Evolutionary conservation across 2,329 filamentous ascomycete genomes (phyloP).

Genomic region (Westerdykella ornata): DNA sequence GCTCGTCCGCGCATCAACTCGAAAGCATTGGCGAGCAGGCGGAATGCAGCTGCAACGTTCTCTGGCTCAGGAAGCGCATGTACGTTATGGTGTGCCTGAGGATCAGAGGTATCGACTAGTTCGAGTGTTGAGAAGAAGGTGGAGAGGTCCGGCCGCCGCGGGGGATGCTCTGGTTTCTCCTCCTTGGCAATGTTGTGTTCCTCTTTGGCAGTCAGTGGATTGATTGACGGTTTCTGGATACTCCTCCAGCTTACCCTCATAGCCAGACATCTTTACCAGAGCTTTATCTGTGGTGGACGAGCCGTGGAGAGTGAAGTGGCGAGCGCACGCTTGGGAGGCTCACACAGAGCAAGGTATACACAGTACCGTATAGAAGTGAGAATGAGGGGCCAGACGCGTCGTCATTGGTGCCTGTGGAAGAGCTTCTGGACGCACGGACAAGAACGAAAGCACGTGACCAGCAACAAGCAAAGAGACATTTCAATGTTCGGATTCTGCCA

Average conservation of each 20-base stretch:
- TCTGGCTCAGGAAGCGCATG: conserved; percentile 55
- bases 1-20: conserved; percentile 49
- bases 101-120: conserved; percentile 49
- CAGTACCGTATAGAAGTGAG: too few relatives aligned
- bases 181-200: conserved; percentile 44
- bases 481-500: too few relatives aligned
- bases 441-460: too few relatives aligned
- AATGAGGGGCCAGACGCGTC: conserved; percentile 3
- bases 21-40: conserved; percentile 55
- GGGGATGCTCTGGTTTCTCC: conserved; percentile 32
- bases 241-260: neutral
- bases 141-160: conserved; percentile 56
- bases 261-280: too few relatives aligned
- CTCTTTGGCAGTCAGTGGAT: conserved; percentile 26
- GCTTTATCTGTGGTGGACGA: too few relatives aligned
- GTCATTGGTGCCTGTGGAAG: conserved; percentile 7
- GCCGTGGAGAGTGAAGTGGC: too few relatives aligned
- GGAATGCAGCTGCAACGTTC: conserved; percentile 55
- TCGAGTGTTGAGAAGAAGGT: conserved; percentile 60
- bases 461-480: too few relatives aligned
- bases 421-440: too few relatives aligned
- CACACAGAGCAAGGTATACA: too few relatives aligned
- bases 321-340: too few relatives aligned
- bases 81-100: conserved; percentile 46
- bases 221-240: neutral